phyloP scores from a whole-genome alignment of 352 stramenopile genomes.

The Pseudoperonospora humuli region DNA sequence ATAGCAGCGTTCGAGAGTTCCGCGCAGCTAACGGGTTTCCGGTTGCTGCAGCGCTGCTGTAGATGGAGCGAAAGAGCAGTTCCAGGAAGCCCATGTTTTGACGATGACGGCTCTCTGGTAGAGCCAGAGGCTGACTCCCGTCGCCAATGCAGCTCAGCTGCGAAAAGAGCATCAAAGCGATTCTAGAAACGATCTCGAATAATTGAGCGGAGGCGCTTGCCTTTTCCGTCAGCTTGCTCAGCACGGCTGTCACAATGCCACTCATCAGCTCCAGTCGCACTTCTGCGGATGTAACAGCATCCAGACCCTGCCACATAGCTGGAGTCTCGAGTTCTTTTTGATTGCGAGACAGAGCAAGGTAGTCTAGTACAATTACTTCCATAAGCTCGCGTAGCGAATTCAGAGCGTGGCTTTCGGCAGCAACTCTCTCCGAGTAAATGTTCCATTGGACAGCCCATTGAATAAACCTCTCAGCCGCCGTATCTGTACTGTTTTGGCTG shows the following conservation, averaged over 20 bases:
- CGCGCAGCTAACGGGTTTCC: slow-evolving; percentile 69
- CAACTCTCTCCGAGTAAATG: slow-evolving; percentile 75
- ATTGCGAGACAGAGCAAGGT: slow-evolving; percentile 41
- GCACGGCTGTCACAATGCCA: slow-evolving; percentile 46
- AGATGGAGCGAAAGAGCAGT: slow-evolving; percentile 54
- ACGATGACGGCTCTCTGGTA: slow-evolving; percentile 33
- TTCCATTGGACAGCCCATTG: slow-evolving; percentile 83
- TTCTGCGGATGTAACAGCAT: slow-evolving; percentile 45
- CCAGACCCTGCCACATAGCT: slow-evolving; percentile 57
- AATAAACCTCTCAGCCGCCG: slow-evolving; percentile 41
- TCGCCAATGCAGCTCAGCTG: slow-evolving; percentile 29
- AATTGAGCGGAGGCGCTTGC: slow-evolving; percentile 51
- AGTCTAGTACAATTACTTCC: slow-evolving; percentile 75
- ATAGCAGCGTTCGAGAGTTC: slow-evolving; percentile 69
- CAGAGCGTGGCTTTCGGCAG: slow-evolving; percentile 67
- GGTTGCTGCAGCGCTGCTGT: slow-evolving; percentile 44
- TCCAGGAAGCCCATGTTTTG: slow-evolving; percentile 53
- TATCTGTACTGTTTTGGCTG: slow-evolving; percentile 27
- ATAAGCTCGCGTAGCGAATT: slow-evolving; percentile 72
- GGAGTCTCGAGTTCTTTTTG: slow-evolving; percentile 24
- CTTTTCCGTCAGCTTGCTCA: slow-evolving; percentile 56
- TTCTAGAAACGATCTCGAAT: slow-evolving; percentile 66
- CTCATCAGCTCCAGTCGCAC: slow-evolving; percentile 55
- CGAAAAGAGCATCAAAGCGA: slow-evolving; percentile 54
- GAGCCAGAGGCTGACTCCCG: slow-evolving; percentile 11